phyloP scores from a whole-genome alignment of 805 yeast species.

The Cyberlindnera galapagoensis region DNA sequence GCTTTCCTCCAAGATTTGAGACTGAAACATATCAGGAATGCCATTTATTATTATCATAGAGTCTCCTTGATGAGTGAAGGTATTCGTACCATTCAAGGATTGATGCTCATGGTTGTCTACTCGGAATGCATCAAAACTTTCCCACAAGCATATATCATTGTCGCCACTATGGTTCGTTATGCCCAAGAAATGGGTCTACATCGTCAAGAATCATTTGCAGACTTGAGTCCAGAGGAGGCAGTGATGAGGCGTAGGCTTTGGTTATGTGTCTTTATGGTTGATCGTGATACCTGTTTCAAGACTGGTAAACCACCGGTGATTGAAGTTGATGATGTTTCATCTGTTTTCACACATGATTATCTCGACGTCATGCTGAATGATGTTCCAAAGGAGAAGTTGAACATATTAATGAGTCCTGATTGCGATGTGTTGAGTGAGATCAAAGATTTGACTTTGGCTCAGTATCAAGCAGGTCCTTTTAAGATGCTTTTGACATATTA shows the following conservation, averaged over 20 bases:
- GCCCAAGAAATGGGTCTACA: conserved; percentile 57
- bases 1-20: conserved; percentile 21
- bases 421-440: conserved; percentile 5
- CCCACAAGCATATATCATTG: conserved; percentile 36
- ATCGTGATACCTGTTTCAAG: conserved; percentile 37
- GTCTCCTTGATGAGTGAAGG: conserved; percentile 46
- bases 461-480: conserved; percentile 5
- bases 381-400: conserved; percentile 1
- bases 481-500: conserved; percentile 8
- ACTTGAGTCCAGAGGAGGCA: conserved; percentile 32
- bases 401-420: conserved; percentile 5
- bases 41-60: conserved; percentile 48
- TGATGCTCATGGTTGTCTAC: conserved; percentile 38
- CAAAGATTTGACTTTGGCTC: conserved; percentile 4
- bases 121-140: conserved; percentile 31
- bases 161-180: conserved; percentile 42
- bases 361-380: conserved; percentile 9
- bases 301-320: conserved; percentile 45
- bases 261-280: conserved; percentile 44
- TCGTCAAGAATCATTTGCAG: conserved; percentile 36
- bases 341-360: conserved; percentile 8
- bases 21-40: conserved; percentile 29
- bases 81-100: conserved; percentile 42
- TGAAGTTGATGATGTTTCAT: conserved; percentile 30
- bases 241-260: conserved; percentile 36